Conservation (phyloP, 208 protist genomes). For the Crithidia sp. region DNA sequence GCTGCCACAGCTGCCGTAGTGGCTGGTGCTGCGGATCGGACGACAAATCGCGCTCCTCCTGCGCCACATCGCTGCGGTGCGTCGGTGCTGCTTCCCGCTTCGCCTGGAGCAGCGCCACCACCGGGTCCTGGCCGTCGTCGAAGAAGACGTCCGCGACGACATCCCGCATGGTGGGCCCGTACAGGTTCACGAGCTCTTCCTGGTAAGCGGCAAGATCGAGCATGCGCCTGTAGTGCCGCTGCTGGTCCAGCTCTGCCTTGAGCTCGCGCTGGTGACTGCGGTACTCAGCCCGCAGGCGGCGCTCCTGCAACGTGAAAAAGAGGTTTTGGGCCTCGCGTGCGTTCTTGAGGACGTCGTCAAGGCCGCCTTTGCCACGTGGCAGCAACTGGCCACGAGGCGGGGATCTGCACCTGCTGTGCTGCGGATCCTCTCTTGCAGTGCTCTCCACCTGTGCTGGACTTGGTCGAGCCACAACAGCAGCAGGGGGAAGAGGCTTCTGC, state of each 20-base stretch:
- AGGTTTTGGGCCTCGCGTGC: slow-evolving; percentile 46
- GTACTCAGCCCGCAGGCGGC: slow-evolving; percentile 37
- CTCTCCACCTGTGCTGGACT: not conserved
- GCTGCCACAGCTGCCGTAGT: not conserved
- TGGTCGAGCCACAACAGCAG: not conserved
- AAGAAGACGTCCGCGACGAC: slow-evolving; percentile 53
- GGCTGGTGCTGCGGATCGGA: no score
- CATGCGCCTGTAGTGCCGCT: slow-evolving; percentile 47
- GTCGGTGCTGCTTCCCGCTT: slow-evolving; percentile 5
- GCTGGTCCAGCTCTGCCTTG: slow-evolving; percentile 47
- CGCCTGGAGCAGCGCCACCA: slow-evolving; percentile 17
- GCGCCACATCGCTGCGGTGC: no score
- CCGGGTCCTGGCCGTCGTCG: slow-evolving; percentile 37
- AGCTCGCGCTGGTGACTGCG: slow-evolving; percentile 28
- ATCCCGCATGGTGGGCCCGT: slow-evolving; percentile 51
- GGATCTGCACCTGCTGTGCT: not conserved
- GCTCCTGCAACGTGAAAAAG: slow-evolving; percentile 40
- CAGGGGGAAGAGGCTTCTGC: not conserved
- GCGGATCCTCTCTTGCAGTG: not conserved
- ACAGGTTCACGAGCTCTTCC: slow-evolving; percentile 64
- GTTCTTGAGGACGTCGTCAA: slow-evolving; percentile 51
- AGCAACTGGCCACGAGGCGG: slow-evolving; percentile 39
- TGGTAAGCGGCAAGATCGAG: slow-evolving; percentile 47
- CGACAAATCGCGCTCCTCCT: no score
- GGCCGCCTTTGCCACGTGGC: slow-evolving; percentile 46